Percentiles rank a stretch among this genome's conserved stretches.
Conservation (phyloP, 805 yeast genomes). For the Starmerella ratchasimensis region DNA sequence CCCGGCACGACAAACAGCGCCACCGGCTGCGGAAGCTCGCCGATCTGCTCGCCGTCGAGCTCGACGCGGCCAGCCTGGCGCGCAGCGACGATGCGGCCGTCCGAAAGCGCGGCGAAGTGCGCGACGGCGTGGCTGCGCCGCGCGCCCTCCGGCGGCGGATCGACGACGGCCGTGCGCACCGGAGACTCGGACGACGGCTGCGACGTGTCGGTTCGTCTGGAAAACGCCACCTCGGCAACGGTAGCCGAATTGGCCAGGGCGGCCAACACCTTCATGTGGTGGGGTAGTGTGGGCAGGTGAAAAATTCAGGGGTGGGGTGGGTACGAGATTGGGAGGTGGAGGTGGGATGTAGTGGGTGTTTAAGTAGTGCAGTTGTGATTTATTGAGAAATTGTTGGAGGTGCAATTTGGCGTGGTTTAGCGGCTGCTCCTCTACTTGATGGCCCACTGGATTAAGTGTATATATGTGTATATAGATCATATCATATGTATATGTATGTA, state of each 20-base stretch:
- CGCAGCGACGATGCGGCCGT: constrained; percentile 17
- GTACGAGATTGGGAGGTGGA: too few relatives aligned
- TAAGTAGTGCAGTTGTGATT: too few relatives aligned
- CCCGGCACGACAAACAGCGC: neutral
- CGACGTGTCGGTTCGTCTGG: constrained; percentile 68
- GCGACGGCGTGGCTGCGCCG: constrained; percentile 9
- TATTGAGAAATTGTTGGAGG: too few relatives aligned
- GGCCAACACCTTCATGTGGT: constrained; percentile 36
- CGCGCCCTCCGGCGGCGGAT: constrained; percentile 11
- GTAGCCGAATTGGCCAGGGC: constrained; percentile 41
- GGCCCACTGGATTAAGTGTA: too few relatives aligned
- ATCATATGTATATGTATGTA: too few relatives aligned
- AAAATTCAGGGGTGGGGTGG: too few relatives aligned
- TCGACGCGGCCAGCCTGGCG: constrained; percentile 20
- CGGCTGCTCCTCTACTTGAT: too few relatives aligned
- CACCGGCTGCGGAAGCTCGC: neutral
- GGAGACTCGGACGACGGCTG: constrained; percentile 54
- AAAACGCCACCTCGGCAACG: constrained; percentile 45
- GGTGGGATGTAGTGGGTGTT: too few relatives aligned
- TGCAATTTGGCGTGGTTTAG: too few relatives aligned
- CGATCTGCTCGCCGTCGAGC: neutral
- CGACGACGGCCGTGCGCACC: constrained; percentile 32
- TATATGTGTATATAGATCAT: too few relatives aligned
- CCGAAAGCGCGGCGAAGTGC: constrained; percentile 6
- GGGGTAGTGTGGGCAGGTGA: too few relatives aligned